Evolutionary conservation across 345 rosid species (phyloP), one percentile per base, ranked within the genome.

Genomic region (Noccaea bulbosa): DNA sequence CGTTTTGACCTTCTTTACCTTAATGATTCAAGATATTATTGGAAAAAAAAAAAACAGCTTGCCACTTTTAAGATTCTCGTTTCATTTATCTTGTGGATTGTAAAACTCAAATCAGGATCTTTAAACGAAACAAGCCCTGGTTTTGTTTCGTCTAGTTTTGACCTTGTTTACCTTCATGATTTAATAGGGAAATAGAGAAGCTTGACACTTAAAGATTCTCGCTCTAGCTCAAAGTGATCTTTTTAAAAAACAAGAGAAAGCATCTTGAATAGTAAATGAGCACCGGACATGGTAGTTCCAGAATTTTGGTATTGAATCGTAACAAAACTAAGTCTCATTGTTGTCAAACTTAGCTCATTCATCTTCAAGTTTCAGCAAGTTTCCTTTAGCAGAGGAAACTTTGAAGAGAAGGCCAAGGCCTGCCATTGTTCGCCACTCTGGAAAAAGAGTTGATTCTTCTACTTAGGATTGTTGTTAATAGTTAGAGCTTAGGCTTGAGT

Each of bases 391-490:
- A 56, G n/a, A 73, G 4, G 60, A 47, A n/a, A 39, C 54, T n/a
- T 65, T 17, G 61, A 66, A 66, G 77, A 66, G 72, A 73, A 62
- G 61, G 67, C 61, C 17, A 72, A 0, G 38, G 8, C 53, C 39
- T 58, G 51, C 58, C 71, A 48, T 20, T 35, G 76, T 57, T 30
- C 15, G 32, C 12, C 65, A 48, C 52, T 38, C 59, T 2, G 16
- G 35, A 30, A 55, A 14, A 20, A 22, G 10, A 20, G 5, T 20
- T 41, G 61, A 50, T 59, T 65, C 27, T 51, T 59, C 43, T 67
- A 60, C 63, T 67, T 67, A 43, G 56, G 50, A 50, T 22, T 74
- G 63, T 22, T 74, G 63, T 73, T 65, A 65, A 7, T 73, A 39
- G 59, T 62, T 11, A 52, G 11, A 17, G 62, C 30, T 71, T 44